phyloP scores from a whole-genome alignment of 805 yeast genomes.

The Metschnikowia amazonensis region DNA sequence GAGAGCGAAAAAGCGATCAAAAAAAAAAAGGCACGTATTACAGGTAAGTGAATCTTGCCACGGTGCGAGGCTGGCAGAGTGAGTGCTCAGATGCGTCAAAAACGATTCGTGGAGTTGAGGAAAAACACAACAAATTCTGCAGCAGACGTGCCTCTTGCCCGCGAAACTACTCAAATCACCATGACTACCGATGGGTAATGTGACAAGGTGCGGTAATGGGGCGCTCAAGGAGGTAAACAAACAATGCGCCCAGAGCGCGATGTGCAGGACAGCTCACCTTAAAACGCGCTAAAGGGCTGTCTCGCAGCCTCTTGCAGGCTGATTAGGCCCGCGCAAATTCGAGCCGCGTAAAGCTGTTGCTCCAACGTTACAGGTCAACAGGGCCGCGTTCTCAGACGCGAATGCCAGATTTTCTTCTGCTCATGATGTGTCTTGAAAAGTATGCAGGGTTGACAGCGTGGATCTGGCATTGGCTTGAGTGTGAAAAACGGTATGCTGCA shows the following conservation, averaged over 20 bases:
- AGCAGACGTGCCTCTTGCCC: slow-evolving; percentile 1
- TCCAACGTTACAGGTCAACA: slow-evolving; percentile 2
- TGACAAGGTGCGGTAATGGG: slow-evolving; percentile 1
- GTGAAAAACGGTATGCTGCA: not conserved
- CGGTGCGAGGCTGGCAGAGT: slow-evolving; percentile 1
- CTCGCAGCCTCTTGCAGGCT: slow-evolving; percentile 1
- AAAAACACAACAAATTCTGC: slow-evolving; percentile 4
- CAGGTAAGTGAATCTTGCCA: not conserved
- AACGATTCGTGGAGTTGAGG: not conserved
- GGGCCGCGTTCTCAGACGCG: not conserved
- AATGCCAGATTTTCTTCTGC: not conserved
- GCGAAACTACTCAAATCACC: slow-evolving; percentile 1
- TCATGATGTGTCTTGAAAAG: not conserved
- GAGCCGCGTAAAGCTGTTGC: not conserved
- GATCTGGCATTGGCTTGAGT: not conserved
- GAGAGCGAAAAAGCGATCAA: slow-evolving; percentile 4
- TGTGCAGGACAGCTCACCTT: slow-evolving; percentile 1
- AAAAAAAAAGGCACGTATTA: slow-evolving; percentile 6
- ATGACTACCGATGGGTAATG: not conserved
- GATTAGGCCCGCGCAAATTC: not conserved
- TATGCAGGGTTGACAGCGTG: not conserved
- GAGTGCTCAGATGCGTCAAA: slow-evolving; percentile 2
- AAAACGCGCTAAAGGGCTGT: slow-evolving; percentile 1
- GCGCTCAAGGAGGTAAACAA: slow-evolving; percentile 5
- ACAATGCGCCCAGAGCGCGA: slow-evolving; percentile 4